Evolutionary conservation across 2,329 filamentous ascomycete species (phyloP), one percentile per base, ranked within the genome.

Genomic region (Trichoderma koningiopsis): DNA sequence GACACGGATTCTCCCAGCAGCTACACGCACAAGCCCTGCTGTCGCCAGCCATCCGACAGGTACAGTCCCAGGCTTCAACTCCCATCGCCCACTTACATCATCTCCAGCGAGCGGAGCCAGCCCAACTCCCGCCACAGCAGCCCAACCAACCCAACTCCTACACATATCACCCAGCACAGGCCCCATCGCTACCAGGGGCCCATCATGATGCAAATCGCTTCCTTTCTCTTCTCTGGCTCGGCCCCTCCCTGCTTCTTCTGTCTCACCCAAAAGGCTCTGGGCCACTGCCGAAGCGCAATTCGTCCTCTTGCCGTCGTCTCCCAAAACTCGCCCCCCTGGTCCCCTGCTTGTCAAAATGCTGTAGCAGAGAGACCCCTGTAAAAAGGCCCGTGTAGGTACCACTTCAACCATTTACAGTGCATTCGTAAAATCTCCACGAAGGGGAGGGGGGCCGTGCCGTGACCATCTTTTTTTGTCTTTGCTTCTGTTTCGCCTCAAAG

Each of bases 91-190:
- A 57, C 63, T 66, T 66, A 66, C 63, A 66, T 66, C 63, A 66
- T 52, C 27, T 47, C 53, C 47, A 35, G 63, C 63, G 47, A n/a
- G 11, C 16, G 47, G 27, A 14, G 16, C 40, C 53, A 24, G 43
- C 63, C 63, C 63, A 66, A 66, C 35, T 58, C 27, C 63, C 63
- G 63, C 63, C 63, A 66, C 63, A 43, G n/a, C 29, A 47, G 63
- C 53, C 63, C 63, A 66, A 66, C 63, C 63, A 66, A 66, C 63
- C 63, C 63, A 58, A 29, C 29, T 66, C 63, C n/a, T 58, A 37
- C 63, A 66, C 63, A 53, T 53, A 57, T 57, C 63, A 43, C 19
- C 22, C 14, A 19, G 37, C 37, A 43, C 37, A 27, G 37, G 43
- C 43, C 43, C 43, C 43, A 49, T 49, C 43, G 22, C n/a, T n/a